Conservation (phyloP, 768 basidiomycete genomes). For the Guyanaporus albipodus region DNA sequence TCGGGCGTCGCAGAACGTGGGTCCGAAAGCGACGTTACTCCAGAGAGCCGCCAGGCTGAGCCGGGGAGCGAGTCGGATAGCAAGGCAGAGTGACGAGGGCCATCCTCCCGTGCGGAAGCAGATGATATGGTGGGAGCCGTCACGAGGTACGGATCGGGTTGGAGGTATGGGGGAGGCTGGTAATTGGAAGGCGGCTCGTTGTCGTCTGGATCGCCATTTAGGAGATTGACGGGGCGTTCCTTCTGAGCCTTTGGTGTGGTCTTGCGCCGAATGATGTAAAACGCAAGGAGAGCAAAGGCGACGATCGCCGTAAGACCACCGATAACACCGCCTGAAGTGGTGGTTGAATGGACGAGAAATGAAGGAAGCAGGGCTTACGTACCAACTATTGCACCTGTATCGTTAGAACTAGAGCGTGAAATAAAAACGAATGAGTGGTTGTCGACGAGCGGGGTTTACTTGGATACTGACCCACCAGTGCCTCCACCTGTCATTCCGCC, state of each 20-base stretch:
- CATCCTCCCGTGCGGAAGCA: constrained; percentile 32
- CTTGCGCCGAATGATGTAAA: constrained; percentile 51
- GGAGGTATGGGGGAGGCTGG: constrained; percentile 66
- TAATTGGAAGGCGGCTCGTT: constrained; percentile 38
- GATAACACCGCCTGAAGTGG: constrained; percentile 45
- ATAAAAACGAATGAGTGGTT: neutral
- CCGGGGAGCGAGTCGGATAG: constrained; percentile 14
- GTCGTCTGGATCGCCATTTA: constrained; percentile 54
- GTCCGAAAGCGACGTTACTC: constrained; percentile 30
- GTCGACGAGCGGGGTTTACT: neutral
- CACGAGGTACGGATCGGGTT: constrained; percentile 72
- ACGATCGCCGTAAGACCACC: constrained; percentile 53
- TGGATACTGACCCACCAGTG: constrained; percentile 24
- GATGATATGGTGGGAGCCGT: constrained; percentile 54
- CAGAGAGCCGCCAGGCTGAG: constrained; percentile 27
- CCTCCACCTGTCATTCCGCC: constrained; percentile 31
- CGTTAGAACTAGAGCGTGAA: constrained; percentile 25
- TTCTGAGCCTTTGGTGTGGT: constrained; percentile 39
- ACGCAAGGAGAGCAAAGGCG: constrained; percentile 36
- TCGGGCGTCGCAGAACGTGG: constrained; percentile 49
- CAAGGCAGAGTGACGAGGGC: constrained; percentile 15
- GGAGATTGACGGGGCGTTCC: constrained; percentile 64
- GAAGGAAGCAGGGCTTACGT: constrained; percentile 6
- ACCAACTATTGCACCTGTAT: constrained; percentile 52
- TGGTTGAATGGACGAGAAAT: constrained; percentile 6